Base-by-base conservation (phyloP, 305 asterid genomes). In the Solanum hybrid region DNA sequence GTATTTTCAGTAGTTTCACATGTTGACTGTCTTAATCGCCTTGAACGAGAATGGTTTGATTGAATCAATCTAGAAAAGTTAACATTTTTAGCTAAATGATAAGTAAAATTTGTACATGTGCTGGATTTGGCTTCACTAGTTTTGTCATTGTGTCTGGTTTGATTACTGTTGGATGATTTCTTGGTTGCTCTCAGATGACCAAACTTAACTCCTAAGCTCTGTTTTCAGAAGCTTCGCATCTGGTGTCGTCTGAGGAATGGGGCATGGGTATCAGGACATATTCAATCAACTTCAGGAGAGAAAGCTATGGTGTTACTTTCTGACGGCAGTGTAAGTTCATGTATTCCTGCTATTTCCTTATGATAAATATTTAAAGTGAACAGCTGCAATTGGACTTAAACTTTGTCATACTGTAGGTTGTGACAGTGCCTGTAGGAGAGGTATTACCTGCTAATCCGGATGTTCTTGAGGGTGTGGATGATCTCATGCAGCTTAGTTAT, bases 401-500 rank as follows among this genome's bases (percentile, higher is more conserved):
- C 24, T 84, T 88, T 89, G 66, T 90, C 89, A 78, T 78, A 64
- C 89, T 89, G 80, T 90, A 96, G 99, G 94, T 92, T 93, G 94
- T 93, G 90, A 90, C 95, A 78, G 95, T 95, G 87, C 91, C 94
- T 80, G 91, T 93, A 36, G 91, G 86, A 86, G 96, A 95, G 72
- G 95, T 97, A 89, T 90, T 95, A 90, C 99, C 99, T 86, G 98
- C 99, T 91, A 97, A 97, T 94, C 98, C 99, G 3, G 95, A 93
- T 87, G 94, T 95, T 92, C 98, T 97, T 22, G 96, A 95, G 90
- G 98, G 96, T 37, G 99, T 96, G 80, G 98, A 96, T 92, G 97
- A 97, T 94, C 98, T 97, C 91, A 92, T 94, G 88, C 97, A 95
- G 76, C 98, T 96, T 89, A 94, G 98, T 93, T 96, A 95, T 94